Evolutionary conservation across 768 basidiomycete genomes (phyloP), one percentile per base, ranked within the genome.

Genomic region (Gymnopilus dilepis): DNA sequence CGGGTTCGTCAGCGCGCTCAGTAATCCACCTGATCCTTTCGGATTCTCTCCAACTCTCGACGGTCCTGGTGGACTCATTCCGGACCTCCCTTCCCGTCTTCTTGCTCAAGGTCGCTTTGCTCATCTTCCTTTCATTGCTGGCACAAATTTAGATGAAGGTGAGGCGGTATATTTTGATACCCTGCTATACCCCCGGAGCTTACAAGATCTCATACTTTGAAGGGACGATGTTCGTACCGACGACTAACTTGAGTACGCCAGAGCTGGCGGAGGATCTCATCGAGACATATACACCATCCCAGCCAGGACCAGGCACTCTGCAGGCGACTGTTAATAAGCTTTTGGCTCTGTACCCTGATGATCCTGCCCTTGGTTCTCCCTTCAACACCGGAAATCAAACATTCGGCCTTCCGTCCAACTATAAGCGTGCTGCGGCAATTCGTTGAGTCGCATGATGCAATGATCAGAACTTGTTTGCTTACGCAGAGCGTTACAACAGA

Each of bases 61-160:
- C 51, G 80, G 81, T 0, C 72, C 71, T 2, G 72, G 68, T 0
- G 79, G 80, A 0, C 54, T 83, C 2, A 67, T 79, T 38, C 77
- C 77, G 0, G 81, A 78, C 47, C 61, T 74, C 9, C 76, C 78
- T 6, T 80, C 80, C 2, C 69, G 58, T 30, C 69, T 80, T 7
- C 66, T 70, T 6, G 55, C 58, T 43, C 71, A 21, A 62, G 73
- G 52, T 2, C 65, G 52, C 63, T 75, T 75, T 54, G 66, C 78
- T 0, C 66, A 67, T 17, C 59, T 84, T 2, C 82, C 82, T 0
- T 80, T 82, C 62, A 82, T 84, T 26, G 68, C 78, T 47, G 82
- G 82, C 13, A 77, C 78, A 5, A 75, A 72, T 61, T 68, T 78
- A 4, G 81, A 84, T 64, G 82, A 83, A 74, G 81, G 83, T 82